Percentiles rank a stretch among this genome's conserved stretches.
phyloP scores from a whole-genome alignment of 371 early-diverging fungal species.

The Homolaphlyctis polyrhiza region DNA sequence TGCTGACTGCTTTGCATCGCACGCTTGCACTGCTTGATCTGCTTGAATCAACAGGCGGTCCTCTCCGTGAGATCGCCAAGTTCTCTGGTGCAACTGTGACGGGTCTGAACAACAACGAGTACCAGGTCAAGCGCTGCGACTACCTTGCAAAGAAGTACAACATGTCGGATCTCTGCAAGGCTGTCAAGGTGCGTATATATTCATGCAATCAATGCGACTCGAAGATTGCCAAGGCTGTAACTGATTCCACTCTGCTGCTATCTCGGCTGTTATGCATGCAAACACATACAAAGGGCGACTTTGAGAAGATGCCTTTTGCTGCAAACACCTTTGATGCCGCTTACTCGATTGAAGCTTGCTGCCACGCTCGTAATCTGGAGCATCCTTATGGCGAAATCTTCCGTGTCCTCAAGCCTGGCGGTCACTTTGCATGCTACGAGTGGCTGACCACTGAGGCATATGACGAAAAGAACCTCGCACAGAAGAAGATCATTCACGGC shows the following conservation, averaged over 20 bases:
- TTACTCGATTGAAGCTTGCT: constrained; percentile 92
- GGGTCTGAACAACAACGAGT: constrained; percentile 93
- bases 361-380: constrained; percentile 60
- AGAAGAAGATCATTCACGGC: constrained; percentile 69
- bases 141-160: constrained; percentile 65
- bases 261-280: too few relatives aligned
- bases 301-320: constrained; percentile 86
- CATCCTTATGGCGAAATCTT: constrained; percentile 84
- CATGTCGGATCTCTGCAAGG: constrained; percentile 38
- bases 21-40: too few relatives aligned
- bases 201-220: too few relatives aligned
- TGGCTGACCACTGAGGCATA: constrained; percentile 86
- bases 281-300: constrained; percentile 80
- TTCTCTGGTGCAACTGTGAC: constrained; percentile 85
- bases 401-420: constrained; percentile 88
- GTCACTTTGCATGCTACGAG: constrained; percentile 84
- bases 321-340: constrained; percentile 74
- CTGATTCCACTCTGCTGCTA: constrained; percentile 42
- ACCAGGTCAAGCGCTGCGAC: constrained; percentile 78
- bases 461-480: constrained; percentile 66
- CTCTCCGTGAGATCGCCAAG: constrained; percentile 84
- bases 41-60: constrained; percentile 73
- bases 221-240: too few relatives aligned
- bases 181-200: constrained; percentile 24
- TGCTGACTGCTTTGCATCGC: too few relatives aligned